phyloP scores from a whole-genome alignment of 257 asterid species.

The Handroanthus guayacan region DNA sequence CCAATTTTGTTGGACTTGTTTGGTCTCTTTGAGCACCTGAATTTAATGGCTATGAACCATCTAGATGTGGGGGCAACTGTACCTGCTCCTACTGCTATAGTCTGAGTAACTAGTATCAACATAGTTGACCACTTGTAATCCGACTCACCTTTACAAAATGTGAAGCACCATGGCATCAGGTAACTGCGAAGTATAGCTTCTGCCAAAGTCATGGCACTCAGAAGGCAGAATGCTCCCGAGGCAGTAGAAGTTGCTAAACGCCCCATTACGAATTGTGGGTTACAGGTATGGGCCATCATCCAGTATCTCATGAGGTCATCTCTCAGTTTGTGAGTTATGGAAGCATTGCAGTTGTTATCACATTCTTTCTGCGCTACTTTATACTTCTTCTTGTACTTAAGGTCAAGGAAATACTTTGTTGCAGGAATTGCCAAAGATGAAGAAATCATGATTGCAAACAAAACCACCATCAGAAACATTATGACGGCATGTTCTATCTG shows the following conservation, averaged over 20 bases:
- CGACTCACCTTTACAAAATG: slow-evolving; percentile 68
- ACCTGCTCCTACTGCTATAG: slow-evolving; percentile 64
- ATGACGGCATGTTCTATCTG: slow-evolving; percentile 56
- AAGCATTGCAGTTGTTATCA: slow-evolving; percentile 27
- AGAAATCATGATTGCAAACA: slow-evolving; percentile 54
- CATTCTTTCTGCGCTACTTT: slow-evolving; percentile 50
- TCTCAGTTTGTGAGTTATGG: slow-evolving; percentile 47
- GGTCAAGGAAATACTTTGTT: slow-evolving; percentile 60
- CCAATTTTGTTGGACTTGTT: slow-evolving; percentile 27
- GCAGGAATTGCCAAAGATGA: slow-evolving; percentile 66
- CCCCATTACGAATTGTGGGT: slow-evolving; percentile 76
- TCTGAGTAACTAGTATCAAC: slow-evolving; percentile 61
- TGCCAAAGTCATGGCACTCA: slow-evolving; percentile 51
- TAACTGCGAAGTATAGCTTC: slow-evolving; percentile 67
- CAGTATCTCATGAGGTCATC: slow-evolving; percentile 67
- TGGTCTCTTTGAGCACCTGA: slow-evolving; percentile 61
- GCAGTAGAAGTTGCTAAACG: slow-evolving; percentile 80
- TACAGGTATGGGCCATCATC: slow-evolving; percentile 93
- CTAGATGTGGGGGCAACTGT: slow-evolving; percentile 75
- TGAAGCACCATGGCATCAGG: slow-evolving; percentile 57
- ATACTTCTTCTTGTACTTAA: slow-evolving; percentile 53
- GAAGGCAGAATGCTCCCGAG: slow-evolving; percentile 75
- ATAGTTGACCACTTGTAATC: slow-evolving; percentile 82
- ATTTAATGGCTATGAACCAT: slow-evolving; percentile 64
- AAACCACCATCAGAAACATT: slow-evolving; percentile 59